Conservation (phyloP, 768 basidiomycete species). For the Leucocoprinus leucothites region DNA sequence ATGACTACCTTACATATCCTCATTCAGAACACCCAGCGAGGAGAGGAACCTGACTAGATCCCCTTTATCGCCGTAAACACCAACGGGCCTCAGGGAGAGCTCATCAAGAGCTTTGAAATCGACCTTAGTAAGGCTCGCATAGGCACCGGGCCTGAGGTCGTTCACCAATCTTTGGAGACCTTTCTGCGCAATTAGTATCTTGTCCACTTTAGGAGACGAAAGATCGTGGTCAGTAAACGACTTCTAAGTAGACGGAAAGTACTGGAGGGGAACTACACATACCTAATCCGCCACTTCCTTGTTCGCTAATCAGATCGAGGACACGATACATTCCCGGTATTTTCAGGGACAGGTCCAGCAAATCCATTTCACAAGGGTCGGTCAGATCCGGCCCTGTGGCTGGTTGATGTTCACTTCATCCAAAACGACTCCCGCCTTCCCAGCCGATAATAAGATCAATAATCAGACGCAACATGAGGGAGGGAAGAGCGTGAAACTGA, state of each 20-base stretch:
- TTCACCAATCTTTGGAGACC: conserved; percentile 49
- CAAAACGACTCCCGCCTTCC: too few relatives aligned
- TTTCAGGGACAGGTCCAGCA: not conserved
- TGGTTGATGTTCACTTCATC: too few relatives aligned
- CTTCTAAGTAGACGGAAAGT: too few relatives aligned
- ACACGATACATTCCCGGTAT: conserved; percentile 12
- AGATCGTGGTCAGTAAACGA: too few relatives aligned
- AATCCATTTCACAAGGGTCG: too few relatives aligned
- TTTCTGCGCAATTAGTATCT: conserved; percentile 56
- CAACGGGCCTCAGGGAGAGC: conserved; percentile 43
- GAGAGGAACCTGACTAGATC: conserved; percentile 46
- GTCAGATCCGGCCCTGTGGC: not conserved
- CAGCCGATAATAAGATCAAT: too few relatives aligned
- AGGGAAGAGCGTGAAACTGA: too few relatives aligned
- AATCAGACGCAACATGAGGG: too few relatives aligned
- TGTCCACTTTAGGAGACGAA: conserved; percentile 55
- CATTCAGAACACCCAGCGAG: conserved; percentile 32
- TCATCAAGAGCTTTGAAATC: conserved; percentile 52
- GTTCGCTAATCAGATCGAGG: conserved; percentile 19
- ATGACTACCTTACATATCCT: conserved; percentile 37
- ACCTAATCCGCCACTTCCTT: conserved; percentile 39
- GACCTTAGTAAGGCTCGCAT: conserved; percentile 50
- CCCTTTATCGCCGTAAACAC: conserved; percentile 54
- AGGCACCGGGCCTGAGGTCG: conserved; percentile 47
- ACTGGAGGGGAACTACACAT: too few relatives aligned